phyloP scores from a whole-genome alignment of 2,329 filamentous ascomycete genomes.

The Epichloe aotearoae region DNA sequence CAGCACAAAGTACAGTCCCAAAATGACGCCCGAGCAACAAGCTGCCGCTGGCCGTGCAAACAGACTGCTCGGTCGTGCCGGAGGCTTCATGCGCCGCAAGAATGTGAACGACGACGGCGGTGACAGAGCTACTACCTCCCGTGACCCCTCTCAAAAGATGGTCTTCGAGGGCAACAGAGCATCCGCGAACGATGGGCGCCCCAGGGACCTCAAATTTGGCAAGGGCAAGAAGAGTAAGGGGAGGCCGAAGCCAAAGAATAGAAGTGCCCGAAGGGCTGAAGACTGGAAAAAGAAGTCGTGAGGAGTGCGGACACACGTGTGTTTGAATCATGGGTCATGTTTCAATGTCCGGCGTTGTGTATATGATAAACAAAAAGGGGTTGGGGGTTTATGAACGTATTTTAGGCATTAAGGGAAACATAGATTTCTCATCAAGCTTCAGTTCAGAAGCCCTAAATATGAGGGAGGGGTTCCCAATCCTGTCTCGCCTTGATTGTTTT shows the following conservation, averaged over 20 bases:
- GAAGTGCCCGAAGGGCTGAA: conserved; percentile 26
- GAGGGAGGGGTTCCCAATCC: too few relatives aligned
- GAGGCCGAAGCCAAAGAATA: conserved; percentile 22
- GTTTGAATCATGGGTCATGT: background rate
- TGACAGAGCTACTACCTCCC: conserved; percentile 18
- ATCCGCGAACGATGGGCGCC: conserved; percentile 49
- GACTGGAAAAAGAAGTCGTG: conserved; percentile 32
- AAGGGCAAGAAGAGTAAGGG: conserved; percentile 43
- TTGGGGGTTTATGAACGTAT: background rate
- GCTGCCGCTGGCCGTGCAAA: conserved; percentile 60
- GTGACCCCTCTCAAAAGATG: conserved; percentile 45
- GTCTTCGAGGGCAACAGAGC: conserved; percentile 76
- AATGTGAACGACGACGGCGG: conserved; percentile 11
- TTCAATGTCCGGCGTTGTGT: background rate
- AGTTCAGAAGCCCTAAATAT: too few relatives aligned
- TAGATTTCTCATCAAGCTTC: too few relatives aligned
- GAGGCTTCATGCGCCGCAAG: conserved; percentile 36
- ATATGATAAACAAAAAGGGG: background rate
- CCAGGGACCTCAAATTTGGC: conserved; percentile 34
- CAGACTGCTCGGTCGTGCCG: conserved; percentile 60
- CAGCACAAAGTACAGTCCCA: conserved; percentile 50
- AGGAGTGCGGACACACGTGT: background rate
- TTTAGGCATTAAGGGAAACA: background rate
- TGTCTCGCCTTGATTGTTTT: too few relatives aligned
- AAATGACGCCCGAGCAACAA: conserved; percentile 55